Base-by-base conservation (phyloP, 768 basidiomycete genomes). In the Suillus hirtellus region DNA sequence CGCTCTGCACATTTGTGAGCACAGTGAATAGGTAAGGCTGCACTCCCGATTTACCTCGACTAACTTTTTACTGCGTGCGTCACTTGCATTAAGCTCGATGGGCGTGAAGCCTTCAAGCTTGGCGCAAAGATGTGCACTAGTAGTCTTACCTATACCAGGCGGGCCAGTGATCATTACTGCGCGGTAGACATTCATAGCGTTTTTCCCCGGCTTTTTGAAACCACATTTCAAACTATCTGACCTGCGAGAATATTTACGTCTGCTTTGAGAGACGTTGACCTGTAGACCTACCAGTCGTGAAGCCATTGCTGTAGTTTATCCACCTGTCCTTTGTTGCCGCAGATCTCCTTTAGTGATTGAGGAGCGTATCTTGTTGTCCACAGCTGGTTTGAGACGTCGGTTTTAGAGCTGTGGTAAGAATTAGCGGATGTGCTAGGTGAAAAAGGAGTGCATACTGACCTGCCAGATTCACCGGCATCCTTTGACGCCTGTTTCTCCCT, bases 291-390 rank as follows among this genome's bases (percentile, higher is more conserved):
- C 96, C 97, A 99, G 60, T 91, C 88, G 40, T 86, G 81, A 24
- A 99, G 77, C 97, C 97, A 99, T 40, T 79, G 80, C 60, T 88
- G 87, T 4, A 99, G 77, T 70, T 94, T 95, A 76, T 99, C 96
- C 1, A 99, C 89, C 60, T 88, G 84, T 0, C 86, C 83, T 76
- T 99, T 99, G 79, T 99, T 99, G 9, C 97, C 97, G 65, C 96
- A 98, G 19, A 99, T 85, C 62, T 99, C 95, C 69, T 92, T 95
- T 62, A 95, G 67, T 2, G 82, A 83, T 66, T 89, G 86, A 1
- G 97, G 97, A 0, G 97, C 96, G 72, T 99, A 99, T 11, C 95
- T 88, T 38, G 89, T 90, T 44, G 97, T 98, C 97, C 97, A 99
- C 1, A 99, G 81, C 72, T 96, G 94, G 3, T 83, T 81, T 1